Evolutionary conservation across 768 basidiomycete species (phyloP).

Genomic region (Scleroderma bovista): DNA sequence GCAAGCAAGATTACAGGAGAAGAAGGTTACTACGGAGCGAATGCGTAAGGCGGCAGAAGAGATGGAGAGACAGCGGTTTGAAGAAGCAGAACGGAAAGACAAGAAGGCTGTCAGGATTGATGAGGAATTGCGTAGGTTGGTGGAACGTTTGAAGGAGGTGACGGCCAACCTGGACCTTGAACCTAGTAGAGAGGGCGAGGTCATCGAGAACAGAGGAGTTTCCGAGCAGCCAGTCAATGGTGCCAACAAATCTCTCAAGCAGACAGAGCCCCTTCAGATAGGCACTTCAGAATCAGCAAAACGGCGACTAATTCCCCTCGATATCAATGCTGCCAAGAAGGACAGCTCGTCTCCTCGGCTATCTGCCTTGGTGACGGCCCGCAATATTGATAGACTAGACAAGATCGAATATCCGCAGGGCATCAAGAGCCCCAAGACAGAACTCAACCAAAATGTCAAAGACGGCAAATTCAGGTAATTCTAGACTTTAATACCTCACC

Average conservation of each 20-base stretch:
- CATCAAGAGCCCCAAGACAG: slow-evolving; percentile 73
- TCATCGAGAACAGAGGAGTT: slow-evolving; percentile 29
- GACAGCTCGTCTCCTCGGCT: slow-evolving; percentile 26
- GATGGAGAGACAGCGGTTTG: slow-evolving; percentile 24
- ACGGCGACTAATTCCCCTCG: slow-evolving; percentile 67
- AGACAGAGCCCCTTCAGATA: slow-evolving; percentile 57
- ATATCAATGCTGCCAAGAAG: slow-evolving; percentile 52
- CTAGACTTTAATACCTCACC: neutral
- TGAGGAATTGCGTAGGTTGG: slow-evolving; percentile 26
- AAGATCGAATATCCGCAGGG: slow-evolving; percentile 78
- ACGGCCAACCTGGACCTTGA: slow-evolving; percentile 44
- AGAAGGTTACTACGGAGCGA: slow-evolving; percentile 34
- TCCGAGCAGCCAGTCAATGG: slow-evolving; percentile 25
- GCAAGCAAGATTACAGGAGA: slow-evolving; percentile 37
- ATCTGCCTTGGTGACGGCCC: slow-evolving; percentile 74
- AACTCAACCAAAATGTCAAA: slow-evolving; percentile 78
- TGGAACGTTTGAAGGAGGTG: slow-evolving; percentile 30
- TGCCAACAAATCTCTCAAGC: slow-evolving; percentile 34
- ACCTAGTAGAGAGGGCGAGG: slow-evolving; percentile 34
- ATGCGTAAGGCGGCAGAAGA: slow-evolving; percentile 33
- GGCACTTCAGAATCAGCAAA: slow-evolving; percentile 45
- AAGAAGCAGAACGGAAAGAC: slow-evolving; percentile 33
- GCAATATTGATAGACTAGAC: slow-evolving; percentile 77
- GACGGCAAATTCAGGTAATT: slow-evolving; percentile 84
- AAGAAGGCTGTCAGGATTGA: slow-evolving; percentile 18